Evolutionary conservation across 2,329 filamentous ascomycete species (phyloP).

Genomic region (Rhexocercosporidium sp.): DNA sequence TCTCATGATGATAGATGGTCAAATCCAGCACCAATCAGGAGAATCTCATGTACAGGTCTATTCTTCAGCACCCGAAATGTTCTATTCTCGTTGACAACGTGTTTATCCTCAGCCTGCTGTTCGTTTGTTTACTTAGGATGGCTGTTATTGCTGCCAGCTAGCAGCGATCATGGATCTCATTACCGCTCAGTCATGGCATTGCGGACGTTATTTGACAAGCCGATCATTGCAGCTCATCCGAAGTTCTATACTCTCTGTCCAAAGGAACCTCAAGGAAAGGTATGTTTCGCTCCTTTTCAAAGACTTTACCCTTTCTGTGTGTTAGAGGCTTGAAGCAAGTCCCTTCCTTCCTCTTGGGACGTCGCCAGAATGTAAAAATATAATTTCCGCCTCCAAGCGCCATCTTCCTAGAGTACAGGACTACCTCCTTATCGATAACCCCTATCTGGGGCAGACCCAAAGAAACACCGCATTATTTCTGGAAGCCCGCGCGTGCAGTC

Average conservation of each 20-base stretch:
- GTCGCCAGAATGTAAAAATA: neutral
- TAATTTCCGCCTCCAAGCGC: neutral
- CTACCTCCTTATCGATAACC: constrained; percentile 8
- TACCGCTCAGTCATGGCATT: neutral
- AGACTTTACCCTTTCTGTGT: too few relatives aligned
- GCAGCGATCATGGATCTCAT: constrained; percentile 1
- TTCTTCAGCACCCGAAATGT: neutral
- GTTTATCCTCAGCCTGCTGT: neutral
- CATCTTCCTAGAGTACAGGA: too few relatives aligned
- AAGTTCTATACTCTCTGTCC: neutral
- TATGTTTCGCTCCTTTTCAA: too few relatives aligned
- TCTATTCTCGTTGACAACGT: neutral
- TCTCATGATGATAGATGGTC: neutral
- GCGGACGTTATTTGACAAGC: neutral
- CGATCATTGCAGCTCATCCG: neutral
- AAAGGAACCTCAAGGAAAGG: too few relatives aligned
- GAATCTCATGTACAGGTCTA: neutral
- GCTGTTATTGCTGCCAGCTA: neutral
- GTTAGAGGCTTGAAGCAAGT: too few relatives aligned
- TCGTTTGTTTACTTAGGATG: neutral
- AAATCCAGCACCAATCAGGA: neutral
- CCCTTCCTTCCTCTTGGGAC: too few relatives aligned
- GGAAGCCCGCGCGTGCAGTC: neutral
- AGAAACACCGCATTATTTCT: too few relatives aligned
- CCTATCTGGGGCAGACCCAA: too few relatives aligned